A percentile compares a stretch with the other conserved stretches of the same genome.
These are phyloP conservation scores for Phalaenopsis equestris DNA, from an alignment of 106 monocot genomes.

Conservation along the genomic window DNA sequence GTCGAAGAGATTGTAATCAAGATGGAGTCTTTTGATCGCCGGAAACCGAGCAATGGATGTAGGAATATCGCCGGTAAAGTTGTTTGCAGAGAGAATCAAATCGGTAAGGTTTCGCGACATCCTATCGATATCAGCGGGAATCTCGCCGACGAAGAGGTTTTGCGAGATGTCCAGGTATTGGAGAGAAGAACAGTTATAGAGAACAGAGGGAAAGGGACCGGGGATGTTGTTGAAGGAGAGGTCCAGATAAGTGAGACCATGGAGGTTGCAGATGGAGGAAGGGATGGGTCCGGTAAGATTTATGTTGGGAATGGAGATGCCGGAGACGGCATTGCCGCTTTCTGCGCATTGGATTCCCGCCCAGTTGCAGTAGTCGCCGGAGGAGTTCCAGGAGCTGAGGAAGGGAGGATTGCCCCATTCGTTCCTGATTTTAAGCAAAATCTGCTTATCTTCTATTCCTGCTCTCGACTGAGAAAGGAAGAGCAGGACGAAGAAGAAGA, in stretches of 20 bases:
- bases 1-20: conserved; percentile 43
- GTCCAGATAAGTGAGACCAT: conserved; percentile 37
- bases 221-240: conserved; percentile 40
- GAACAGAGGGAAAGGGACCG: conserved; percentile 26
- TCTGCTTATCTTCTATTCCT: conserved; percentile 6
- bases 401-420: conserved; percentile 8
- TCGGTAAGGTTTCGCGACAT: conserved; percentile 8
- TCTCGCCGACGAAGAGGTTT: conserved; percentile 37
- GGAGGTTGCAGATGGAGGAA: conserved; percentile 33
- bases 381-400: conserved; percentile 11
- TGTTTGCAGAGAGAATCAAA: conserved; percentile 32
- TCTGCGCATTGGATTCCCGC: conserved; percentile 12
- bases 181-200: conserved; percentile 42
- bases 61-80: conserved; percentile 51
- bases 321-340: conserved; percentile 8
- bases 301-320: conserved; percentile 12
- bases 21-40: conserved; percentile 17
- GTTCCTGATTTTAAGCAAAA: conserved; percentile 15
- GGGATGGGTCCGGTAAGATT: conserved; percentile 21
- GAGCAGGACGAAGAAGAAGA: not conserved
- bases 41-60: conserved; percentile 20
- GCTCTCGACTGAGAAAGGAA: not conserved
- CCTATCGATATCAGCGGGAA: conserved; percentile 28
- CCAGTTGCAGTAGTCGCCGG: conserved; percentile 14
- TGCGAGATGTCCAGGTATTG: conserved; percentile 42